Evolutionary conservation across 2,329 filamentous ascomycete species (phyloP).

Genomic region (Xylaria sp.): DNA sequence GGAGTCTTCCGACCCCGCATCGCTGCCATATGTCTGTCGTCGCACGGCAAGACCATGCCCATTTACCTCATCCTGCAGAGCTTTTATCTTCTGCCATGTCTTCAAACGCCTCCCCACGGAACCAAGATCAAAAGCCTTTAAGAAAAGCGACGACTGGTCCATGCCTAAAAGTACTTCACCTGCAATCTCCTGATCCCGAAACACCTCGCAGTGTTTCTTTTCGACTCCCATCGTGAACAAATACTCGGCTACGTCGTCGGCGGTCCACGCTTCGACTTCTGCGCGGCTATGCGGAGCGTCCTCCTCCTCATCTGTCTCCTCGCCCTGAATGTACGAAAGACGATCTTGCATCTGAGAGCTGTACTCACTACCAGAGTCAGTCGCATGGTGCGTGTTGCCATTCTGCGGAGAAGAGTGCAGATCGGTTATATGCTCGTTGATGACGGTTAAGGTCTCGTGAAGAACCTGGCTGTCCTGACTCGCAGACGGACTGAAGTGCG

Average conservation of each 20-base stretch:
- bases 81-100: constrained; percentile 97
- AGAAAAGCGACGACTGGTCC: constrained; percentile 93
- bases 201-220: constrained; percentile 90
- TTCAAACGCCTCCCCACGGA: constrained; percentile 89
- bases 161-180: constrained; percentile 93
- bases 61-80: constrained; percentile 86
- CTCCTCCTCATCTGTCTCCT: constrained; percentile 95
- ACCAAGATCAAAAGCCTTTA: constrained; percentile 94
- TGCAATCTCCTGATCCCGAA: constrained; percentile 93
- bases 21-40: constrained; percentile 67
- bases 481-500: constrained; percentile 56
- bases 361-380: constrained; percentile 90
- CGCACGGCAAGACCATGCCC: constrained; percentile 58
- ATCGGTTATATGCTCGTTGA: constrained; percentile 96
- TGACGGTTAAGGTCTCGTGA: constrained; percentile 94
- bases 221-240: constrained; percentile 88
- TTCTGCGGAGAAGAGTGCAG: constrained; percentile 69
- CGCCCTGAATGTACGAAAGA: constrained; percentile 90
- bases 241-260: constrained; percentile 87
- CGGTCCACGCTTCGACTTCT: constrained; percentile 83
- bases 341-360: constrained; percentile 81
- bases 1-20: constrained; percentile 66
- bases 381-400: constrained; percentile 65
- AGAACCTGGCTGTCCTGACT: constrained; percentile 74
- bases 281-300: constrained; percentile 72